Evolutionary conservation across 2,329 filamentous ascomycete species (phyloP).

Genomic region (Grosmannia clavigera): DNA sequence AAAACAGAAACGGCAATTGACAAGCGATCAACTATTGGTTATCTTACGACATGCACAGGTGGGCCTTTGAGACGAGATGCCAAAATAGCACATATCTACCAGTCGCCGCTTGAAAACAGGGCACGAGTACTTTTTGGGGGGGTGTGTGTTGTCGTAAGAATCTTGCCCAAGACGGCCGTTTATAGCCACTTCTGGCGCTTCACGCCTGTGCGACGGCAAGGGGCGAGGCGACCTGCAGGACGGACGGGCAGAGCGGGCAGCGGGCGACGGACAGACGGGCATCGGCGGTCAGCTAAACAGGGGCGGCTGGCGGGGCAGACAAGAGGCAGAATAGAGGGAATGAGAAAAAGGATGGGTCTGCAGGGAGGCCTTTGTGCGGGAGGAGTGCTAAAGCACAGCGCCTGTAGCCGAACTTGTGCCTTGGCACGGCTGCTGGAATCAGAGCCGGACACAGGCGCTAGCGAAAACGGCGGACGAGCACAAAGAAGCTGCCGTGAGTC

Average conservation of each 20-base stretch:
- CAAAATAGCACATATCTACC: too few relatives aligned
- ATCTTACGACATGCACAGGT: neutral
- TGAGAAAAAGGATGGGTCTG: neutral
- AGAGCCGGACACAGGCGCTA: neutral
- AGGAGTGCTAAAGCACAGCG: too few relatives aligned
- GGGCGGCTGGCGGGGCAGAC: neutral
- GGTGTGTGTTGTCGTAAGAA: neutral
- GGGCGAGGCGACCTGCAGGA: constrained; percentile 13
- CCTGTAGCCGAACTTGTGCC: too few relatives aligned
- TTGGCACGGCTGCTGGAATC: too few relatives aligned
- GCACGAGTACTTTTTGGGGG: too few relatives aligned
- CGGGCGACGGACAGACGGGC: neutral
- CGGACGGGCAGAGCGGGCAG: constrained; percentile 1
- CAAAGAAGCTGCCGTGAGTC: too few relatives aligned
- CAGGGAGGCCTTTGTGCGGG: neutral
- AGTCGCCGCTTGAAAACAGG: too few relatives aligned
- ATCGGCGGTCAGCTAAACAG: constrained; percentile 1
- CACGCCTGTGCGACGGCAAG: constrained; percentile 7
- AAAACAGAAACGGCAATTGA: neutral
- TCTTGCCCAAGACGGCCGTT: too few relatives aligned
- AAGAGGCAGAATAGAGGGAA: neutral
- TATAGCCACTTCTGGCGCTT: neutral
- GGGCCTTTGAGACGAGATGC: too few relatives aligned
- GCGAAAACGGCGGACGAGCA: neutral
- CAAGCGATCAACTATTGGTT: neutral